These are phyloP conservation scores for Ustilago crameri DNA, from an alignment of 1,284 basidiomycete genomes.

Conservation along the genomic window DNA sequence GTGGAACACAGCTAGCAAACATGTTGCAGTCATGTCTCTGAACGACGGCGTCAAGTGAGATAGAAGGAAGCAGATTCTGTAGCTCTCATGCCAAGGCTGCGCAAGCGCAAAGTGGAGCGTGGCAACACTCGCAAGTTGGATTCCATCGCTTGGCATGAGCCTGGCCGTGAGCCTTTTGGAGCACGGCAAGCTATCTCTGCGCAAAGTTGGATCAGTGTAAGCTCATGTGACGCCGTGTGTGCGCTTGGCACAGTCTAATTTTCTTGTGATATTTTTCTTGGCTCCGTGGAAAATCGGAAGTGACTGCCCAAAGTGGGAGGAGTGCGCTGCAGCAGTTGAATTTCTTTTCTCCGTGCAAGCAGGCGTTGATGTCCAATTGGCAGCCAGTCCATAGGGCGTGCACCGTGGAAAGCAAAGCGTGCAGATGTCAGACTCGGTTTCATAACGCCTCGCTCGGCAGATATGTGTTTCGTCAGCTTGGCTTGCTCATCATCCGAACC, in stretches of 20 bases:
- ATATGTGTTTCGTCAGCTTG: background rate
- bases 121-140: background rate
- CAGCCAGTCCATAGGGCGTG: too few species aligned
- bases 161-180: too few species aligned
- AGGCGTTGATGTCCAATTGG: background rate
- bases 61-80: too few species aligned
- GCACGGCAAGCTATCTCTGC: slow-evolving; percentile 2
- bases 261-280: slow-evolving; percentile 1
- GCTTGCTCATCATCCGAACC: background rate
- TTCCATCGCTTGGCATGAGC: slow-evolving; percentile 2
- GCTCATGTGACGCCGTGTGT: background rate
- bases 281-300: background rate
- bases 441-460: background rate
- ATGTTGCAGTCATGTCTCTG: too few species aligned
- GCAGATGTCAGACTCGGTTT: slow-evolving; percentile 4
- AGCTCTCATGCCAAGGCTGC: too few species aligned
- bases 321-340: too few species aligned
- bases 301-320: background rate
- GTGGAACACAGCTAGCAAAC: too few species aligned
- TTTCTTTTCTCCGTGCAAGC: too few species aligned
- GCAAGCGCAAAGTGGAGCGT: too few species aligned
- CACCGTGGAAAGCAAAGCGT: too few species aligned
- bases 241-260: too few species aligned
- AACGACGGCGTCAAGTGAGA: too few species aligned
- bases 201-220: background rate